Conservation (phyloP, 2,329 filamentous ascomycete species). For the Cercospora beticola region DNA sequence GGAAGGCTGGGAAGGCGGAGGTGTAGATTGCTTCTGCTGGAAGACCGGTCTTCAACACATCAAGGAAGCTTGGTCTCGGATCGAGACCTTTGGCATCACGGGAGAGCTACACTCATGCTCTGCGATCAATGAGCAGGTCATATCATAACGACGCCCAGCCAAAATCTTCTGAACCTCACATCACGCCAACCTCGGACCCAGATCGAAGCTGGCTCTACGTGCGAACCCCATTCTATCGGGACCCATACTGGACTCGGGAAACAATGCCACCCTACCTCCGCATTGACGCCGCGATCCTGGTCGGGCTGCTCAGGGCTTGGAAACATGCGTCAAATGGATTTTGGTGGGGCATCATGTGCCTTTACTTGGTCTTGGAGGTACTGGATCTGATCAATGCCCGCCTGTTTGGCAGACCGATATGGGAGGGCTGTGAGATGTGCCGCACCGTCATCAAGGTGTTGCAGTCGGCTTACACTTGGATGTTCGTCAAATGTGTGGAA, state of each 20-base stretch:
- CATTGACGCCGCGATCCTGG: neutral
- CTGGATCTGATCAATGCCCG: neutral
- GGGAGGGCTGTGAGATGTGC: neutral
- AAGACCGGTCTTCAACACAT: neutral
- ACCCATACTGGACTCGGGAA: neutral
- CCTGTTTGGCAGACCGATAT: neutral
- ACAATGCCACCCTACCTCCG: neutral
- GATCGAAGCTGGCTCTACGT: neutral
- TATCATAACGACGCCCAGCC: neutral
- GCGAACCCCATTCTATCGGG: neutral
- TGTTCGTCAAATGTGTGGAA: neutral
- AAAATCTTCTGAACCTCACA: neutral
- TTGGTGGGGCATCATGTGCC: neutral
- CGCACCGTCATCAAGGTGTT: neutral
- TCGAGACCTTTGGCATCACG: neutral
- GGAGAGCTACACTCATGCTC: neutral
- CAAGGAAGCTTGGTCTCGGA: neutral
- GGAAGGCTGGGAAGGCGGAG: constrained; percentile 44
- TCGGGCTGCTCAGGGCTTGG: neutral
- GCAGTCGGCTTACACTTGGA: neutral
- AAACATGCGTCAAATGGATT: neutral
- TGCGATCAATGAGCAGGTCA: neutral
- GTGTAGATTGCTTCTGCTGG: neutral
- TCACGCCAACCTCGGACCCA: neutral
- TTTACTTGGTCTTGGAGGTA: neutral